Evolutionary conservation across 1,284 basidiomycete species (phyloP).

Genomic region (Trametes hirsuta): DNA sequence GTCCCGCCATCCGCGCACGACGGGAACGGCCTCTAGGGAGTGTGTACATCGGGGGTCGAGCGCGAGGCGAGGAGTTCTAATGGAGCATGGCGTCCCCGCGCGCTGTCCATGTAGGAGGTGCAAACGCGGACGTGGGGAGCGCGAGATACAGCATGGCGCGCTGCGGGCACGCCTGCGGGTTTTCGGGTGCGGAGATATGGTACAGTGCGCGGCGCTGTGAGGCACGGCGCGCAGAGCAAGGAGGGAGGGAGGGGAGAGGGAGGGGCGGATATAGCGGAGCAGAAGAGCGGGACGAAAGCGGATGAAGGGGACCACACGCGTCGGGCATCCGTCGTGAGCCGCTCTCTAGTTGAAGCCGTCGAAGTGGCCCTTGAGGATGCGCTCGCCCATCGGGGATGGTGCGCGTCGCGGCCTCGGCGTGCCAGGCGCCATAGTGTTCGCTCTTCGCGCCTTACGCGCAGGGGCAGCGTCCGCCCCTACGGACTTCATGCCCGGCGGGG

Average conservation of each 20-base stretch:
- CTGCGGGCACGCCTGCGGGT: neutral
- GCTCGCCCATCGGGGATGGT: slow-evolving; percentile 84
- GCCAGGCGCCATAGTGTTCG: slow-evolving; percentile 58
- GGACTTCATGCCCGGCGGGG: slow-evolving; percentile 24
- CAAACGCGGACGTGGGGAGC: neutral
- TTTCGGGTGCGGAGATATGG: slow-evolving; percentile 6
- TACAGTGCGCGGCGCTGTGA: neutral
- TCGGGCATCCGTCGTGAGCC: no score
- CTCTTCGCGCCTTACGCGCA: slow-evolving; percentile 52
- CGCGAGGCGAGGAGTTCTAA: neutral
- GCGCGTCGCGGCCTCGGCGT: slow-evolving; percentile 56
- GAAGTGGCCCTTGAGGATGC: slow-evolving; percentile 82
- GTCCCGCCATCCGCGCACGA: neutral
- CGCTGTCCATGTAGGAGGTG: neutral
- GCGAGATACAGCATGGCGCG: neutral
- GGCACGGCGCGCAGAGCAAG: neutral
- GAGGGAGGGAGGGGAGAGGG: neutral
- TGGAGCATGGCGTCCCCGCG: neutral
- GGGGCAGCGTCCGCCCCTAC: slow-evolving; percentile 21
- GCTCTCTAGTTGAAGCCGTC: slow-evolving; percentile 69
- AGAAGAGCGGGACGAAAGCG: neutral
- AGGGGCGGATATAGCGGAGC: neutral
- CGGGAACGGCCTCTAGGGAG: neutral
- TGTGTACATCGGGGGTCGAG: neutral
- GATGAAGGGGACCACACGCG: neutral